Base-by-base conservation (phyloP, 2,329 filamentous ascomycete species). In the Aureobasidium namibiae region DNA sequence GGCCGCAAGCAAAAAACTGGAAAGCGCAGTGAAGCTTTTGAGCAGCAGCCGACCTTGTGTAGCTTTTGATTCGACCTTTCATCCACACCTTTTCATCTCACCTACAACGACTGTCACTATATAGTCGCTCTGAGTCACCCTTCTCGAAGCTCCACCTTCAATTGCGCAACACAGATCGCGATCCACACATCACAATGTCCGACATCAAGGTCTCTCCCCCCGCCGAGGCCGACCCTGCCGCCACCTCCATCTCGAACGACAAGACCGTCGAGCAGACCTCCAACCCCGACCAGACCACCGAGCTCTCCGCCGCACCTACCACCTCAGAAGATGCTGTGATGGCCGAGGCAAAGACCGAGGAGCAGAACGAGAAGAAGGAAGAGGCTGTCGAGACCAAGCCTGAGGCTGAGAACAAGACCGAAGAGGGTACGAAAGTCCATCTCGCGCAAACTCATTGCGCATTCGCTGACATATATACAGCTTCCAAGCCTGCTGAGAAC, bases 161-260 rank as follows among this genome's bases (percentile, higher is more conserved):
- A 52, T 26, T 34, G 33, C 49, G 24, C 49, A 53, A 8, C 1
- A 41, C 5, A 31, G 9, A 34, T 41, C 24, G 36, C 34, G 11
- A 45, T 36, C 34, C 23, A 21, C 31, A 56, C n/a, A 41, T 44
- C 50, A 60, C 33, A 34, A 60, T 60, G 59, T 56, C 59, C 44
- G 59, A 56, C 39, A 56, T 56, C 45, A 44, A 56, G 38, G 53
- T 50, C 46, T 24, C 56, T 41, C 34, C 50, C 21, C 23, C 56
- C 18, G 31, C 38, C 23, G 60, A 61, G 60, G 36, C 60, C 31
- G 60, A 61, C 53, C 53, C 60, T 29, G 60, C 60, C 45, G 52
- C 60, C 36, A 61, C 60, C 16, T 61, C 60, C 3, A 61, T 61
- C 39, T 21, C 36, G 26, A 61, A 61, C 45, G 60, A 61, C 45